Evolutionary conservation across 73 alveolate genomes (phyloP).

Genomic region (Paramecium pentaurelia): DNA sequence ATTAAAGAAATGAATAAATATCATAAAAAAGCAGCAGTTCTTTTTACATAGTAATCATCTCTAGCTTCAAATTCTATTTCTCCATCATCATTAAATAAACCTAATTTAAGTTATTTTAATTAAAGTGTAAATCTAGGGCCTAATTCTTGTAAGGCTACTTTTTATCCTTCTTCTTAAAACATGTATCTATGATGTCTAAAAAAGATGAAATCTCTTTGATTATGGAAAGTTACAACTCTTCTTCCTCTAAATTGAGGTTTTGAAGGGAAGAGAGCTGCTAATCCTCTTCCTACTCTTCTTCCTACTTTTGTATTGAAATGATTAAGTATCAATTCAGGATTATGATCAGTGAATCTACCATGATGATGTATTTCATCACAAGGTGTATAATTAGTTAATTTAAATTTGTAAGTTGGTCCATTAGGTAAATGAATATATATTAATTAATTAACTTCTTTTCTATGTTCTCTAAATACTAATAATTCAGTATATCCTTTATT

Average conservation of each 20-base stretch:
- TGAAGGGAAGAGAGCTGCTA: conserved; percentile 94
- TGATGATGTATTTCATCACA: conserved; percentile 86
- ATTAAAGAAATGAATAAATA: neutral
- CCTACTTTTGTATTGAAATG: conserved; percentile 97
- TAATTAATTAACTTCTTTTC: conserved; percentile 85
- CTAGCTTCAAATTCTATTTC: conserved; percentile 57
- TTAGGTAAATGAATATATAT: conserved; percentile 93
- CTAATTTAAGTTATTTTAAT: conserved; percentile 46
- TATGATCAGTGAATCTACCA: conserved; percentile 86
- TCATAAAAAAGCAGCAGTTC: conserved; percentile 60
- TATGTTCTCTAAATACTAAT: conserved; percentile 90
- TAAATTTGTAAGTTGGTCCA: conserved; percentile 98
- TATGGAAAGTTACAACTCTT: conserved; percentile 60
- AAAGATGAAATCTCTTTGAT: conserved; percentile 59
- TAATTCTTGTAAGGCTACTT: conserved; percentile 55
- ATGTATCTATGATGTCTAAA: conserved; percentile 62
- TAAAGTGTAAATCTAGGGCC: conserved; percentile 61
- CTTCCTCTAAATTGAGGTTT: conserved; percentile 59
- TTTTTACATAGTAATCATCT: conserved; percentile 57
- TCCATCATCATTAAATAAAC: conserved; percentile 52
- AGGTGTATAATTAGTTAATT: conserved; percentile 85
- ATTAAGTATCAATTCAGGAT: conserved; percentile 95
- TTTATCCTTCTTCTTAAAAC: conserved; percentile 49
- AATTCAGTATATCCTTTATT: conserved; percentile 93
- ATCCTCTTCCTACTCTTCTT: conserved; percentile 93